Evolutionary conservation across 2,329 filamentous ascomycete species (phyloP).

Genomic region (Plenodomus tracheiphilus): DNA sequence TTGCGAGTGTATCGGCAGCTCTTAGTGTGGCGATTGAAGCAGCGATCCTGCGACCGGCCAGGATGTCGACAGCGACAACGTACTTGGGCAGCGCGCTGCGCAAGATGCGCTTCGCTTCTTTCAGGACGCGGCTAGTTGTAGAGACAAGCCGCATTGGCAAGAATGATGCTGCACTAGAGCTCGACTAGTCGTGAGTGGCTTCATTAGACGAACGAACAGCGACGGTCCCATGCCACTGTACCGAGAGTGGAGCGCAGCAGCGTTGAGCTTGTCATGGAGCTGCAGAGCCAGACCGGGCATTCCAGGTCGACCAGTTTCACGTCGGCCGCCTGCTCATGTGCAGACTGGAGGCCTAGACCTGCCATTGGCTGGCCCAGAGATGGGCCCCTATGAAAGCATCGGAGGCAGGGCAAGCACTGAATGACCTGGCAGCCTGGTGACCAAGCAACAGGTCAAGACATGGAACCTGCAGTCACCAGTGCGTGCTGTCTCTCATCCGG

Average conservation of each 20-base stretch:
- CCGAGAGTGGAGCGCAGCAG: constrained; percentile 9
- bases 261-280: constrained; percentile 17
- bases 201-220: background rate
- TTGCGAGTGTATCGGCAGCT: background rate
- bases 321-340: background rate
- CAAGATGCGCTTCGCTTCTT: constrained; percentile 20
- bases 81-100: no score
- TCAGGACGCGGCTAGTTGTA: constrained; percentile 14
- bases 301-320: constrained; percentile 15
- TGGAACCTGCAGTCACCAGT: constrained; percentile 27
- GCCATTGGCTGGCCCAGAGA: constrained; percentile 25
- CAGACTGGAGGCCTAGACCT: background rate
- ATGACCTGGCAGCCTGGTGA: constrained; percentile 34
- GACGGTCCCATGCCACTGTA: constrained; percentile 10
- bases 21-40: background rate
- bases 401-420: constrained; percentile 24
- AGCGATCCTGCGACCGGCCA: constrained; percentile 5
- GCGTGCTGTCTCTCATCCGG: constrained; percentile 5
- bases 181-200: constrained; percentile 10
- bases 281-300: constrained; percentile 9
- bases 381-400: constrained; percentile 18
- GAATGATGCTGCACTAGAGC: constrained; percentile 15
- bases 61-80: constrained; percentile 4
- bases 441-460: constrained; percentile 35
- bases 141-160: constrained; percentile 5